These are phyloP conservation scores for Colletotrichum sp. DNA, from an alignment of 2,329 filamentous ascomycete genomes.

Conservation along the genomic window DNA sequence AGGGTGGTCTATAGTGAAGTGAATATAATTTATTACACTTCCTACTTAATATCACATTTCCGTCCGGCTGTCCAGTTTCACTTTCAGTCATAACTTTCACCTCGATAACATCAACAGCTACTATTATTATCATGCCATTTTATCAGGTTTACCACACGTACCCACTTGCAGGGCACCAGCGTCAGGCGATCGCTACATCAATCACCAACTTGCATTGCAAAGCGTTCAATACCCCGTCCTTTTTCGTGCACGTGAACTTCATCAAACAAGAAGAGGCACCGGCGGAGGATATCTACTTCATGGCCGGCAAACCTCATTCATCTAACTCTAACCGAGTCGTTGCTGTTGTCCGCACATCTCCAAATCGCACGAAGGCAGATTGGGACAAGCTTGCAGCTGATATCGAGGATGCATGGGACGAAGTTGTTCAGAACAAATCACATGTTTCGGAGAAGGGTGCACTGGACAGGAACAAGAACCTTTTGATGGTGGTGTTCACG, in stretches of 20 bases:
- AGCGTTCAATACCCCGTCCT: not conserved
- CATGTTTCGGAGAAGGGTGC: not conserved
- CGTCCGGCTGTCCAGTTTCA: not conserved
- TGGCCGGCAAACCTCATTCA: not conserved
- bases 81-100: not conserved
- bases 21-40: not conserved
- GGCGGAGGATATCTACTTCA: not conserved
- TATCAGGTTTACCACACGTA: not conserved
- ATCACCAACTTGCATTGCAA: conserved; percentile 2
- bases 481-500: not conserved
- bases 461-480: not conserved
- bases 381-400: not conserved
- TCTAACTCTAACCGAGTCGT: not conserved
- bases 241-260: conserved; percentile 2
- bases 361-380: not conserved
- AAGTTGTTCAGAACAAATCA: not conserved
- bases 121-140: not conserved
- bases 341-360: not conserved
- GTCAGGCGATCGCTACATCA: not conserved
- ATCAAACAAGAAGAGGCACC: not conserved
- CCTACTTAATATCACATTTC: not conserved
- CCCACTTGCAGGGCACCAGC: not conserved
- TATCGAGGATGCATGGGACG: not conserved
- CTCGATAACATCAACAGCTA: not conserved
- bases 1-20: not conserved